Evolutionary conservation across 2,329 filamentous ascomycete genomes (phyloP), one percentile per base, ranked within the genome.

Genomic region (Zalaria sp.): DNA sequence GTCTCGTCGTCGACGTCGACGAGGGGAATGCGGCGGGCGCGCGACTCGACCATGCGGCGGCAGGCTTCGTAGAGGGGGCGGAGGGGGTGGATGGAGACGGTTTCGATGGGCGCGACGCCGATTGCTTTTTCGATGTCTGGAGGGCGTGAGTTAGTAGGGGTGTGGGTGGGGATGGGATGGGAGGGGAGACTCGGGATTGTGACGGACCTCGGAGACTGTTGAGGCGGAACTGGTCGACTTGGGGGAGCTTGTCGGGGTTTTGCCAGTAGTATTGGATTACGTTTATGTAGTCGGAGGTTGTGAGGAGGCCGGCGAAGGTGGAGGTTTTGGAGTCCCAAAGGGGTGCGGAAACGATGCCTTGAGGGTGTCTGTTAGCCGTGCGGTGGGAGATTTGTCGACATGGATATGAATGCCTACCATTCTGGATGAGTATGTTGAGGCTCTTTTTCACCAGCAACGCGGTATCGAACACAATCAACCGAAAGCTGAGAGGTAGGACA

Each of bases 181-280:
- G 18, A 18, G 18, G 18, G 18, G 18, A 18, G 18, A 18, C 18
- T 18, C 2, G 18, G 18, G 18, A 2, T 18, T 18, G 18, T 42
- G 39, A 53, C 69, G 45, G 69, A 93, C 88, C 85, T 74, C 89
- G 77, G 44, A 98, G 73, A 57, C 86, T 94, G 65, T 84, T 89
- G 47, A 98, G 67, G 37, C 86, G 81, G 60, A 98, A 95, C 61
- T 94, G 84, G 51, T 96, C 91, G 53, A 98, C 83, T 57, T 89
- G 80, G 50, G 80, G 78, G 46, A 96, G 75, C 44, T 88, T 83
- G 51, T 93, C 85, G 2, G 89, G 91, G 53, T 91, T 93, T 63
- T 96, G 88, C 71, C 87, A 95, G 69, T 98, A 96, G 65, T 98
- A 98, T 61, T 96, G 89, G 34, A 98, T 93, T 43, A 98, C 82